Evolutionary conservation across 2,329 filamentous ascomycete genomes (phyloP), one percentile per base, ranked within the genome.

Genomic region (Phyllosticta citrichinensis): DNA sequence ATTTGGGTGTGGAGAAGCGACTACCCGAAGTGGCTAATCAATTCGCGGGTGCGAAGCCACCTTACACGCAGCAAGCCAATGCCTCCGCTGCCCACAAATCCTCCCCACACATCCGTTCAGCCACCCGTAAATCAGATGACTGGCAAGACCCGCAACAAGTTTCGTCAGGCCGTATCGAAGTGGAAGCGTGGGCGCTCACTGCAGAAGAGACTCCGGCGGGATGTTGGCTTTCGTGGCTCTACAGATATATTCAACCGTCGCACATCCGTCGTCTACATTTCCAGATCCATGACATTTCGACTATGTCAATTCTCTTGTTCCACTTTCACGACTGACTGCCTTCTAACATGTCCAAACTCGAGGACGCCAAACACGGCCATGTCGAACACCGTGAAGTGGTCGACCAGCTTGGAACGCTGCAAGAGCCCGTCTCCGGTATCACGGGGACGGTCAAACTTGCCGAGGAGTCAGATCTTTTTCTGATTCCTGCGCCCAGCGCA

Each of bases 361-460:
- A 51, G 30, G 40, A 61, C 19, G 58, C 33, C 10, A 67, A 66
- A 51, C 56, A 33, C 10, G 27, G 33, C 33, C 33, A 58, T 54
- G 60, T 63, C 56, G 60, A 62, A 53, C 56, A 54, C 25, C 27
- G 54, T 24, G 60, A 63, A 27, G 55, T 59, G 19, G 56, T 63
- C 52, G 33, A 57, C 30, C 55, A 62, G 35, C 24, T 56, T 6
- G 35, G 58, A 52, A 63, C 60, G 20, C 60, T 62, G 47, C 60
- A 62, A 3, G 51, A 60, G 14, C 60, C 57, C 24, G 19, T 25
- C 20, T 64, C 64, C 11, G 51, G 54, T 17, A 52, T 58, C 1
- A 71, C 71, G 65, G 71, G 71, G 11, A 71, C 69, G 0, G 68
- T 72, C 27, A 68, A 64, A 12, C 61, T 73, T 59, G 68, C 66